Evolutionary conservation across 257 asterid species (phyloP).

Genomic region (Rehmannia glutinosa): DNA sequence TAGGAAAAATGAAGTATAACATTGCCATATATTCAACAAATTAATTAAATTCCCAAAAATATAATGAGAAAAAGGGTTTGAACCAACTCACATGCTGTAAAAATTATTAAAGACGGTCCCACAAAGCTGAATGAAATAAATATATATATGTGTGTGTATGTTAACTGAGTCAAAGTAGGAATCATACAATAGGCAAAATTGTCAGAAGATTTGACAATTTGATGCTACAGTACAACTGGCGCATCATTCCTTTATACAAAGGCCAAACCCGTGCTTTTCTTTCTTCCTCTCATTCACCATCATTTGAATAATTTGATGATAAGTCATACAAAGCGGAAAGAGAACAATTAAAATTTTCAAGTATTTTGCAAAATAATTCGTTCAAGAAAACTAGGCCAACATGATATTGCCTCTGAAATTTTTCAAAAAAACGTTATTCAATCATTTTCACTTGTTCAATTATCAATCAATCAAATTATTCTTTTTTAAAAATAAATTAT

Average conservation of each 20-base stretch:
- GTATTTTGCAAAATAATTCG: too few relatives aligned
- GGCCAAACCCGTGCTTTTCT: conserved; percentile 14
- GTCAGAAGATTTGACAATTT: conserved; percentile 22
- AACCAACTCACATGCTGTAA: neutral
- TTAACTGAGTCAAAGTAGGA: conserved; percentile 12
- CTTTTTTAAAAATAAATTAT: too few relatives aligned
- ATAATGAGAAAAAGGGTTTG: neutral
- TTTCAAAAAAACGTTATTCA: too few relatives aligned
- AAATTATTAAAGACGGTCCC: neutral
- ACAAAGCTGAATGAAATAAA: neutral
- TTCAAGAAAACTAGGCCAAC: too few relatives aligned
- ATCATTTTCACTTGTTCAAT: too few relatives aligned
- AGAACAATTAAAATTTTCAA: too few relatives aligned
- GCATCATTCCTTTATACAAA: neutral
- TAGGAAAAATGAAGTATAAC: too few relatives aligned
- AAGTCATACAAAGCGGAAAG: neutral
- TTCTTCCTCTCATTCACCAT: neutral
- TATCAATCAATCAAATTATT: too few relatives aligned
- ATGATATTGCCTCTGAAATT: too few relatives aligned
- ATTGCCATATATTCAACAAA: neutral
- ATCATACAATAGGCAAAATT: neutral
- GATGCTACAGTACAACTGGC: neutral
- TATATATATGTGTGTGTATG: neutral
- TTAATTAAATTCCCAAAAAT: too few relatives aligned
- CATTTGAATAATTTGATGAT: neutral